phyloP scores from a whole-genome alignment of 2,329 filamentous ascomycete species.

The Colletotrichum tamarilloi region DNA sequence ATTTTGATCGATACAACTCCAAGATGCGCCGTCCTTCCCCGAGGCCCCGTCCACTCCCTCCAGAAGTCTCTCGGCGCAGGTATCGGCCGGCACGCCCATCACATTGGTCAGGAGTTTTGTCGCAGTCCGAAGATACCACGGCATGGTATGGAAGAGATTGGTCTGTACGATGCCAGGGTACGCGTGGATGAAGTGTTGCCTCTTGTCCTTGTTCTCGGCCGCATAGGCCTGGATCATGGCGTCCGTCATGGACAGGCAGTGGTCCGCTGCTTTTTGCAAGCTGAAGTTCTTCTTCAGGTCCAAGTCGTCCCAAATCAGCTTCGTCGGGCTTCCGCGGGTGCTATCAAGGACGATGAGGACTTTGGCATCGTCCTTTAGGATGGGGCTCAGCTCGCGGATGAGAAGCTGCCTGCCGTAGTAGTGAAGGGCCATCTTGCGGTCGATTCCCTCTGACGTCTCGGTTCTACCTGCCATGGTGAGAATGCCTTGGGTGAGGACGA shows the following conservation, averaged over 20 bases:
- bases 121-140: constrained; percentile 42
- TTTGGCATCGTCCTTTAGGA: constrained; percentile 48
- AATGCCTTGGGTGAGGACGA: constrained; percentile 53
- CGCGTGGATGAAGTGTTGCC: constrained; percentile 51
- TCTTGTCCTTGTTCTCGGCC: constrained; percentile 39
- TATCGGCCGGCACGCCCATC: constrained; percentile 40
- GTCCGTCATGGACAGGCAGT: constrained; percentile 53
- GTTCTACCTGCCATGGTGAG: constrained; percentile 47
- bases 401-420: constrained; percentile 58
- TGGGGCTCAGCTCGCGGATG: constrained; percentile 51
- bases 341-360: constrained; percentile 53
- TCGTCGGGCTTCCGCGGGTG: constrained; percentile 43
- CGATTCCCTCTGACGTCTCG: constrained; percentile 57
- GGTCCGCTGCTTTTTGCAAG: constrained; percentile 46
- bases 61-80: constrained; percentile 43
- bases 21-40: constrained; percentile 39
- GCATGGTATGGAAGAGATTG: constrained; percentile 42
- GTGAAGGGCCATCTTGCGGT: constrained; percentile 57
- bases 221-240: constrained; percentile 49
- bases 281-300: constrained; percentile 49
- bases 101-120: constrained; percentile 33
- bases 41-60: constrained; percentile 36
- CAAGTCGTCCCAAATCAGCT: constrained; percentile 52
- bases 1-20: constrained; percentile 44
- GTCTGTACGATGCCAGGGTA: constrained; percentile 53